Evolutionary conservation across 2,329 filamentous ascomycete genomes (phyloP), one percentile per base, ranked within the genome.

Genomic region (Magnaporthiopsis rhizophila): DNA sequence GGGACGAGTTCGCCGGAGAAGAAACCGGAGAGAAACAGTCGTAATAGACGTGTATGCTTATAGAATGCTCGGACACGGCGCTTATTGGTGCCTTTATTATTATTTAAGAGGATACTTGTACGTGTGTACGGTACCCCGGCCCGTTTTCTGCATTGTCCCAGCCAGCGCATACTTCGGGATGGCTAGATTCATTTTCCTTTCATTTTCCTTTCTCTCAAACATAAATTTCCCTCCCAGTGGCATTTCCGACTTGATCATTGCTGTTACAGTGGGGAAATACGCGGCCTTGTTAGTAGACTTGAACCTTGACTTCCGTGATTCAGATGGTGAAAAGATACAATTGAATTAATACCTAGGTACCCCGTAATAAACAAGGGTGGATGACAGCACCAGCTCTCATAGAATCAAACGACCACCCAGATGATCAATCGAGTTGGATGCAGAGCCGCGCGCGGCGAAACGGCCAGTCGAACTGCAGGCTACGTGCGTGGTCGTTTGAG

Each of bases 11-110:
- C 70, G 81, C 81, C 9, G 81, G 80, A 65, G 89, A 90, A 72
- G 90, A 92, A 77, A 82, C 90, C 81, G 89, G 88, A 1, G 81
- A 84, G 66, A 92, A 92, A 78, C 80, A 84, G 75, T 88, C 82
- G 68, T 87, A 73, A 80, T 21, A 53, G 45, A 53, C 45, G 0
- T 53, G 4, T 13, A 53, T 21, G 8, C 45, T 53, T 53, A 21
- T 53, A 53, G 45, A 7, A 53, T 3, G 32, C 18, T 18, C n/a
- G 13, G 21, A 28, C 8, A 24, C 18, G 21, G 24, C 57, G 28
- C 9, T 38, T 24, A 34, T 57, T 15, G 45, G 13, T 57, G 21
- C 59, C n/a, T 62, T 63, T 34, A 50, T 38, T 18, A 21, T 45
- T 62, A 8, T 57, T 18, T 53, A 21, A 21, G 45, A 53, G 21